phyloP scores from a whole-genome alignment of 1,284 basidiomycete genomes.

The Sanghuangporus baumii region DNA sequence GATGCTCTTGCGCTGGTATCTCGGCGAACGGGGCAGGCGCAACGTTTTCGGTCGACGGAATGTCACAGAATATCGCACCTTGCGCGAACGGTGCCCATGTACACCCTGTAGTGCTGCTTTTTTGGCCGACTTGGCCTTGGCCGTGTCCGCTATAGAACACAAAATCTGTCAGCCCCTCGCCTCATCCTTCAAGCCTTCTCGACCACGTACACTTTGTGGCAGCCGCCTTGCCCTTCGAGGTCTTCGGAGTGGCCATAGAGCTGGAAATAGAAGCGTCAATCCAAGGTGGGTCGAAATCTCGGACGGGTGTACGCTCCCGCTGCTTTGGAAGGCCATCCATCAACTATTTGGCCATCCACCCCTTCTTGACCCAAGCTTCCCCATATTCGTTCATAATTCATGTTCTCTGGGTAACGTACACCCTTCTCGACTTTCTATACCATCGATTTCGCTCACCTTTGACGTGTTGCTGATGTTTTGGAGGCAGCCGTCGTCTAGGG shows the following conservation, averaged over 20 bases:
- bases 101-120: slow-evolving; percentile 93
- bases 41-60: slow-evolving; percentile 99
- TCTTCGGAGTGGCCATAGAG: slow-evolving; percentile 59
- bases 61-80: slow-evolving; percentile 81
- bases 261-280: neutral
- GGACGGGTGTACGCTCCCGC: too few relatives aligned
- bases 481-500: too few relatives aligned
- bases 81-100: slow-evolving; percentile 73
- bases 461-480: too few relatives aligned
- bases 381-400: too few relatives aligned
- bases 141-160: slow-evolving; percentile 40
- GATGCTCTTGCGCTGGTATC: slow-evolving; percentile 93
- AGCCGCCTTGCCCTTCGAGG: slow-evolving; percentile 52
- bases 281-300: neutral
- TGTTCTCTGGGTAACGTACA: too few relatives aligned
- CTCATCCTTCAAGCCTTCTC: neutral
- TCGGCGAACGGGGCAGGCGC: slow-evolving; percentile 77
- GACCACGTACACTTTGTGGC: slow-evolving; percentile 34
- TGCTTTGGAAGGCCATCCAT: too few relatives aligned
- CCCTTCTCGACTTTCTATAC: too few relatives aligned
- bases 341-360: too few relatives aligned
- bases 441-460: too few relatives aligned
- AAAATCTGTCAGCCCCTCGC: slow-evolving; percentile 18
- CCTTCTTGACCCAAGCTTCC: too few relatives aligned
- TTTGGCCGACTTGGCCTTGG: slow-evolving; percentile 91